Percentiles rank a stretch among this genome's conserved stretches.
Conservation (phyloP, 208 protist genomes). For the Trypanosomatidae sp. region DNA sequence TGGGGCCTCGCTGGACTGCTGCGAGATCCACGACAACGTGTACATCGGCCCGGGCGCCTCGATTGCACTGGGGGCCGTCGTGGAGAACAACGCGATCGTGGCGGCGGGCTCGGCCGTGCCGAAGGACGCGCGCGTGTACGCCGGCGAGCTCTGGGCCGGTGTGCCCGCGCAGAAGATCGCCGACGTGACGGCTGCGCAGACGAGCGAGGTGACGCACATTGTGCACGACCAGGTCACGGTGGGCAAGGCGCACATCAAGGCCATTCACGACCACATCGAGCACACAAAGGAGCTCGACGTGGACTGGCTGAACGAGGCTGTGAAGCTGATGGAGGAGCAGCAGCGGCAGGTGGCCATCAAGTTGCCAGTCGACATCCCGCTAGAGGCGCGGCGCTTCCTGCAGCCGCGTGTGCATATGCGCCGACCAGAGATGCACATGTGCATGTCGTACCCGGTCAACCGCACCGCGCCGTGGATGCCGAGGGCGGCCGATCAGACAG, state of each 20-base stretch:
- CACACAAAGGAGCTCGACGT: constrained; percentile 59
- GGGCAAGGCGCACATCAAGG: constrained; percentile 59
- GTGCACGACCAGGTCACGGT: constrained; percentile 57
- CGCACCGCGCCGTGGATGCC: constrained; percentile 90
- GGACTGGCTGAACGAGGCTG: constrained; percentile 65
- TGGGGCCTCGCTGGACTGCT: constrained; percentile 84
- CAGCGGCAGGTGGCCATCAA: constrained; percentile 83
- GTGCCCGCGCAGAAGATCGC: constrained; percentile 84
- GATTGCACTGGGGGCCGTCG: constrained; percentile 75
- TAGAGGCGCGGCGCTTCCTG: constrained; percentile 84
- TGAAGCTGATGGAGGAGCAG: constrained; percentile 74
- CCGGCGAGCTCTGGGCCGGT: constrained; percentile 91
- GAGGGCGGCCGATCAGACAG: constrained; percentile 68
- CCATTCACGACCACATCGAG: constrained; percentile 75
- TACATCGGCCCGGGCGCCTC: constrained; percentile 83
- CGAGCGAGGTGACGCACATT: constrained; percentile 60
- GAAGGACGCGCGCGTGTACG: constrained; percentile 81
- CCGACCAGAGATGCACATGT: constrained; percentile 87
- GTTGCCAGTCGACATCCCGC: constrained; percentile 75
- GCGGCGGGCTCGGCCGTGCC: constrained; percentile 78
- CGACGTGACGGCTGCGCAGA: constrained; percentile 78
- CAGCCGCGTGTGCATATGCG: constrained; percentile 87
- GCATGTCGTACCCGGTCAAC: constrained; percentile 86
- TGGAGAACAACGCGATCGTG: constrained; percentile 89
- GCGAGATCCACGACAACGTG: constrained; percentile 80